Conservation (phyloP, 352 stramenopile species). For the Achlya hypogyna region DNA sequence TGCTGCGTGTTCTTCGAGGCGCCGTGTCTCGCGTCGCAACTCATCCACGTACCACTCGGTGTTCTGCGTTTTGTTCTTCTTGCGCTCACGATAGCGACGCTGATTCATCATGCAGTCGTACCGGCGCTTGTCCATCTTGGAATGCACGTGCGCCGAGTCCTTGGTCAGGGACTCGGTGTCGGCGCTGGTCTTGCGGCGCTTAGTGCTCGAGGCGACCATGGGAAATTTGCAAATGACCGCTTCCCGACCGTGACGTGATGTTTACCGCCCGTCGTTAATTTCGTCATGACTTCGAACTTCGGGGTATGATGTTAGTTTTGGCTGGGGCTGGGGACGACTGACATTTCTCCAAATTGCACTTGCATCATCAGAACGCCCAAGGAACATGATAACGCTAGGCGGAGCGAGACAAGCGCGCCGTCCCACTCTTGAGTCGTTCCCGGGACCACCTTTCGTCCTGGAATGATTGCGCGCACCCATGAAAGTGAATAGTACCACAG, state of each 20-base stretch:
- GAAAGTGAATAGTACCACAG: no score
- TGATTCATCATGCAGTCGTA: slow-evolving; percentile 20
- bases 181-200: not conserved
- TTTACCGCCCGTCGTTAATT: not conserved
- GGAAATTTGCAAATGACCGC: not conserved
- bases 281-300: slow-evolving; percentile 9
- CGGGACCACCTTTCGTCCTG: no score
- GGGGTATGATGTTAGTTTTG: not conserved
- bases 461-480: no score
- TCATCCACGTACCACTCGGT: slow-evolving; percentile 8
- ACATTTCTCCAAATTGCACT: no score
- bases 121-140: slow-evolving; percentile 6
- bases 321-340: not conserved
- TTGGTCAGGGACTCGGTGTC: not conserved
- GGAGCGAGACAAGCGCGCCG: no score
- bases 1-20: slow-evolving; percentile 14
- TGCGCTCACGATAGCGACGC: slow-evolving; percentile 13
- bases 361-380: no score
- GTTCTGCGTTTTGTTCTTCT: not conserved
- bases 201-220: not conserved
- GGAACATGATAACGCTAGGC: not conserved
- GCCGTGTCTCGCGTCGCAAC: not conserved
- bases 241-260: not conserved
- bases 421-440: no score
- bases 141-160: not conserved